These are phyloP conservation scores for Dionaea muscipula DNA, from an alignment of 179 eudicot genomes.

Conservation along the genomic window DNA sequence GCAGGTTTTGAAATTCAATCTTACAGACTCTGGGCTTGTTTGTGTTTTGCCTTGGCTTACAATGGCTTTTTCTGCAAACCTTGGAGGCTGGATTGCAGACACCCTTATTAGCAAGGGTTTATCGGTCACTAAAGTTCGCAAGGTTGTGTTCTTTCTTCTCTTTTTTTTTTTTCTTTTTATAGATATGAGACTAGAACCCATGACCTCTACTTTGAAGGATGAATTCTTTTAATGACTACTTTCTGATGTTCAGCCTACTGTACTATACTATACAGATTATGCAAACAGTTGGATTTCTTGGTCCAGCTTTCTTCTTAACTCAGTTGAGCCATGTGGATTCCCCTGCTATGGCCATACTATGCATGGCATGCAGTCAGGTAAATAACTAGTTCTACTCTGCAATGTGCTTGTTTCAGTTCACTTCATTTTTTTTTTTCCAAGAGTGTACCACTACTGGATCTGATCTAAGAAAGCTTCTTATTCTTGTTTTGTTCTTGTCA, in stretches of 20 bases:
- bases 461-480: too few species aligned
- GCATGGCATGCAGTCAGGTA: constrained; percentile 97
- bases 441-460: too few species aligned
- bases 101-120: constrained; percentile 76
- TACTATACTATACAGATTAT: constrained; percentile 38
- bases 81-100: constrained; percentile 99
- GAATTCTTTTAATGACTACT: too few species aligned
- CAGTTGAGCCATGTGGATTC: constrained; percentile 82
- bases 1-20: constrained; percentile 89
- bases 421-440: too few species aligned
- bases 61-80: constrained; percentile 88
- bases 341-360: constrained; percentile 90
- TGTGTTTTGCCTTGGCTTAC: constrained; percentile 97
- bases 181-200: too few species aligned
- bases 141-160: constrained; percentile 28
- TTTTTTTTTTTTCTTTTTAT: neutral
- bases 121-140: constrained; percentile 77
- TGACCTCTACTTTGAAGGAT: too few species aligned
- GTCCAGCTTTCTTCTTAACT: constrained; percentile 96
- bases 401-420: too few species aligned
- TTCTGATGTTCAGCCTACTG: neutral
- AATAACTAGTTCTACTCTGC: too few species aligned
- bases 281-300: constrained; percentile 86
- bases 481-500: constrained; percentile 13
- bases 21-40: constrained; percentile 74